These are phyloP conservation scores for Bertia moriformis DNA, from an alignment of 2,329 filamentous ascomycete species.

Conservation along the genomic window DNA sequence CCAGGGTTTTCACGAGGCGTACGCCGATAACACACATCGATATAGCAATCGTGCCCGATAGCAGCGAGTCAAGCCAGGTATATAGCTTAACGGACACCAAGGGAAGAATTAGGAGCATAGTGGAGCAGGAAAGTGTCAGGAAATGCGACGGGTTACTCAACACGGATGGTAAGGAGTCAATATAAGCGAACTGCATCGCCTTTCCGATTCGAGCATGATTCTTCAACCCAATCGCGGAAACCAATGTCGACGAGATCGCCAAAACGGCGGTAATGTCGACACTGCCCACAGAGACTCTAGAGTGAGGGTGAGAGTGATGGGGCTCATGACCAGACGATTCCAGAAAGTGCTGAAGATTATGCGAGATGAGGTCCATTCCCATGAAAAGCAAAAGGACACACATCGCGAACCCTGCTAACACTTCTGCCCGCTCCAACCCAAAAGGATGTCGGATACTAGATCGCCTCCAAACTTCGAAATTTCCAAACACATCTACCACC, in stretches of 20 bases:
- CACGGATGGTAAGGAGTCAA: conserved; percentile 45
- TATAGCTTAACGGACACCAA: conserved; percentile 46
- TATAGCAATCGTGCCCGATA: conserved; percentile 44
- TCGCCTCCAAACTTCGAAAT: conserved; percentile 58
- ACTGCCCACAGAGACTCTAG: conserved; percentile 40
- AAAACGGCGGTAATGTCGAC: conserved; percentile 48
- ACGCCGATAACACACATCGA: conserved; percentile 50
- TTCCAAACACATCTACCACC: conserved; percentile 50
- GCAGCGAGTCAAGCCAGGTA: conserved; percentile 41
- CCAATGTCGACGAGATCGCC: conserved; percentile 37
- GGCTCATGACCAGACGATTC: conserved; percentile 17
- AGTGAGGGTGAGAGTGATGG: conserved; percentile 21
- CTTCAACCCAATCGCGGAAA: conserved; percentile 16
- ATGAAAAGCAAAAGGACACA: conserved; percentile 56
- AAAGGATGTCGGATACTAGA: conserved; percentile 54
- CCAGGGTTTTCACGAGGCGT: conserved; percentile 44
- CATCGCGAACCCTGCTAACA: conserved; percentile 56
- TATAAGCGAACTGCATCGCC: conserved; percentile 33
- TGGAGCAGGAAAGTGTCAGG: conserved; percentile 49
- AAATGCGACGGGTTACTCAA: conserved; percentile 55
- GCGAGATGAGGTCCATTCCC: conserved; percentile 53
- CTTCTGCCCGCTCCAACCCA: conserved; percentile 50
- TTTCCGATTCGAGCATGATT: conserved; percentile 47
- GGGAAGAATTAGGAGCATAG: conserved; percentile 47
- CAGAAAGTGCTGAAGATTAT: conserved; percentile 51